Conservation (phyloP, 2,329 filamentous ascomycete genomes). For the Fusarium sp. region DNA sequence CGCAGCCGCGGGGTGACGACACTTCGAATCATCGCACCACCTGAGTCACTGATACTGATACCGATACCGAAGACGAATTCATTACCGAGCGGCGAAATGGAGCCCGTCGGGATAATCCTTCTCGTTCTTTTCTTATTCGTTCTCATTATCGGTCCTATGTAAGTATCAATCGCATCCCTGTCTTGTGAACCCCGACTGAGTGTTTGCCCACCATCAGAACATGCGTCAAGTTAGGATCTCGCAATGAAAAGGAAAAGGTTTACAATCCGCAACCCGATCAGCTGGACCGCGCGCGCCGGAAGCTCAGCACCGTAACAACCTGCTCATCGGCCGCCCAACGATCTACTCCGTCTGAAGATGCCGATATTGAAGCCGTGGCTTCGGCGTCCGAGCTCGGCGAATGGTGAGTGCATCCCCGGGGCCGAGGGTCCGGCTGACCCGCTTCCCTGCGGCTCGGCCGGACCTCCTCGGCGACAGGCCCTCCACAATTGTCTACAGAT, state of each 20-base stretch:
- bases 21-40: slow-evolving; percentile 10
- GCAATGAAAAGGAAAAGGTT: slow-evolving; percentile 23
- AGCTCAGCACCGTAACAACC: slow-evolving; percentile 48
- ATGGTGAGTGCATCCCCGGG: slow-evolving; percentile 39
- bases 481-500: slow-evolving; percentile 1
- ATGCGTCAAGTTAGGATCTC: slow-evolving; percentile 32
- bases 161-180: neutral
- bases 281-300: slow-evolving; percentile 43
- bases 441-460: slow-evolving; percentile 21
- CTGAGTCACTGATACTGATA: neutral
- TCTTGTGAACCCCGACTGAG: slow-evolving; percentile 8
- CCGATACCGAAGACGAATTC: neutral
- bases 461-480: slow-evolving; percentile 1
- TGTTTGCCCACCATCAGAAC: slow-evolving; percentile 16
- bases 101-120: slow-evolving; percentile 44
- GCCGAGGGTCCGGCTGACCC: neutral
- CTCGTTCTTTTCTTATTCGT: slow-evolving; percentile 41
- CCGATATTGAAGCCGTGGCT: slow-evolving; percentile 35
- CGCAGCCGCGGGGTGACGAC: slow-evolving; percentile 5
- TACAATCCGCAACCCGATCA: slow-evolving; percentile 39
- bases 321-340: slow-evolving; percentile 32
- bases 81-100: slow-evolving; percentile 27
- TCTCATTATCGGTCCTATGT: slow-evolving; percentile 41
- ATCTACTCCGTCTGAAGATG: slow-evolving; percentile 9
- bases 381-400: slow-evolving; percentile 40